phyloP scores from a whole-genome alignment of 2,329 filamentous ascomycete species.

The Thielaviopsis cerberus region DNA sequence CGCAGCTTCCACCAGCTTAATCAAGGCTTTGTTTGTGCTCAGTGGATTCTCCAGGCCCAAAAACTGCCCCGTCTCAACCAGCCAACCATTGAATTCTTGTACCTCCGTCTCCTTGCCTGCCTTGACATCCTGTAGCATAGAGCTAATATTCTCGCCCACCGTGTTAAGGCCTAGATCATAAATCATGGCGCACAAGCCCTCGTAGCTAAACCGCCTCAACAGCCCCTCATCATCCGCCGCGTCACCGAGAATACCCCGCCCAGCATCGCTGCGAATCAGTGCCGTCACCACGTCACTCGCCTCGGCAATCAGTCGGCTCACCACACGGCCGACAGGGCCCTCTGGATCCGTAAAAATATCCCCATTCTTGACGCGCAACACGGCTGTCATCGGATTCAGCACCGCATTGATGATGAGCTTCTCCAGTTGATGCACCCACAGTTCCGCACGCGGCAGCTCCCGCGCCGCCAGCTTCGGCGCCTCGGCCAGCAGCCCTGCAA shows the following conservation, averaged over 20 bases:
- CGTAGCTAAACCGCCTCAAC: constrained; percentile 25
- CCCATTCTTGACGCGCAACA: constrained; percentile 66
- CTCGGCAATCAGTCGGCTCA: constrained; percentile 55
- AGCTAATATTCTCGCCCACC: constrained; percentile 37
- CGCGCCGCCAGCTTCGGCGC: constrained; percentile 27
- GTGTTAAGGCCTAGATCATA: constrained; percentile 16
- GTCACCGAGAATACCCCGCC: constrained; percentile 5
- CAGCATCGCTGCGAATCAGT: constrained; percentile 3
- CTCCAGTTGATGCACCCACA: constrained; percentile 54
- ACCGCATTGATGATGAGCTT: constrained; percentile 68
- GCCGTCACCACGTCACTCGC: constrained; percentile 47
- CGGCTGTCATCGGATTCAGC: constrained; percentile 68
- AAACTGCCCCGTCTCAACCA: constrained; percentile 28
- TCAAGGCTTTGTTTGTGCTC: constrained; percentile 23
- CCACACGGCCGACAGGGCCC: constrained; percentile 34
- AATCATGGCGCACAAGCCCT: constrained; percentile 27
- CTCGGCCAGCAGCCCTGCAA: constrained; percentile 24
- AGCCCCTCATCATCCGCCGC: constrained; percentile 15
- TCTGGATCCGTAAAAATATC: constrained; percentile 39
- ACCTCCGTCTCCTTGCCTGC: constrained; percentile 36
- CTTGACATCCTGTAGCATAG: constrained; percentile 41
- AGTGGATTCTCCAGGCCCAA: constrained; percentile 20
- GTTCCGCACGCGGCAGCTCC: constrained; percentile 23
- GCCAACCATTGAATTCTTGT: constrained; percentile 40
- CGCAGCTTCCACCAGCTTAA: constrained; percentile 24